A percentile compares a stretch with the other conserved stretches of the same genome.
These are phyloP conservation scores for Cylindrodendrum hubeiense DNA, from an alignment of 2,329 filamentous ascomycete genomes.

Conservation along the genomic window DNA sequence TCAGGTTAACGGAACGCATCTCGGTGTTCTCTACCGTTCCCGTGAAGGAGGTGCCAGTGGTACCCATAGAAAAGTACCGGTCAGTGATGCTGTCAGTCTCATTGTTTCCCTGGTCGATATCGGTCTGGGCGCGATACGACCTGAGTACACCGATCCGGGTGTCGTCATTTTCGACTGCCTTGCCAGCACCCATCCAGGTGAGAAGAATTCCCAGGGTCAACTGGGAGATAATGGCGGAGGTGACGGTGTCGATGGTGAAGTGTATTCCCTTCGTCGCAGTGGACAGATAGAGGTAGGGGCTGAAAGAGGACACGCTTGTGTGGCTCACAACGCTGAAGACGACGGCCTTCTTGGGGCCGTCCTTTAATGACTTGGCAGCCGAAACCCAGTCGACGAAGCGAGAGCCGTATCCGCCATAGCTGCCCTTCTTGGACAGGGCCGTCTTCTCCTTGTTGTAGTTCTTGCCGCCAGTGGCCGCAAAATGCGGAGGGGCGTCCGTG, in stretches of 20 bases:
- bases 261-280: conserved; percentile 56
- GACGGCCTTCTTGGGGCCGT: conserved; percentile 52
- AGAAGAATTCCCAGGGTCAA: conserved; percentile 51
- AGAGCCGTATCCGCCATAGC: conserved; percentile 49
- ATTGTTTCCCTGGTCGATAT: conserved; percentile 27
- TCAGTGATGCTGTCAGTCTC: conserved; percentile 5
- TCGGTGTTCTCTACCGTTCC: conserved; percentile 19
- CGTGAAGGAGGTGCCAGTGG: neutral
- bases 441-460: conserved; percentile 48
- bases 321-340: conserved; percentile 58
- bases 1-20: conserved; percentile 28
- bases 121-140: conserved; percentile 22
- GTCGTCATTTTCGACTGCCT: conserved; percentile 22
- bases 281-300: conserved; percentile 57
- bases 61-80: conserved; percentile 15
- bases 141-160: conserved; percentile 22
- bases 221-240: conserved; percentile 51
- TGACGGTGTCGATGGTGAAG: conserved; percentile 45
- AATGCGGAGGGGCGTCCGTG: conserved; percentile 62
- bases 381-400: conserved; percentile 60
- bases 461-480: conserved; percentile 43
- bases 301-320: conserved; percentile 32
- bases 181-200: conserved; percentile 38
- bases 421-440: conserved; percentile 21
- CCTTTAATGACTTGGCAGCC: conserved; percentile 49